Conservation (phyloP, 2,329 filamentous ascomycete species). For the Epicoccum sorghinum region DNA sequence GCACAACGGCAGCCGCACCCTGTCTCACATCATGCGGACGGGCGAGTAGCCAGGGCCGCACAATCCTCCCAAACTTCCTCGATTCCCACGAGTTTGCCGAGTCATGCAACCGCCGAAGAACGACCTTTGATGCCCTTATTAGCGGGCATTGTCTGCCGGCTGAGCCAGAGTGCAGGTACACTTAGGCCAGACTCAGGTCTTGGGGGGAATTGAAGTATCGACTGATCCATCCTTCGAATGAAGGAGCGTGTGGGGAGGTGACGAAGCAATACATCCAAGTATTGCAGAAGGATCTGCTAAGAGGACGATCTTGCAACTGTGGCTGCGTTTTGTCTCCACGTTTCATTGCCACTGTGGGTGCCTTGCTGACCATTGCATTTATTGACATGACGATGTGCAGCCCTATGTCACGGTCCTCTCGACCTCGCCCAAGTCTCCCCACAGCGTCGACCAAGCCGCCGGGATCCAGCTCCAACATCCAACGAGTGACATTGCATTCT, state of each 20-base stretch:
- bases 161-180: neutral
- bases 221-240: neutral
- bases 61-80: neutral
- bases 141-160: neutral
- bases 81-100: neutral
- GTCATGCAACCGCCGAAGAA: slow-evolving; percentile 7
- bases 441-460: neutral
- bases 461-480: neutral
- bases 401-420: slow-evolving; percentile 2
- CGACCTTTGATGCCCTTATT: neutral
- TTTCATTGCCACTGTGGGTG: slow-evolving; percentile 16
- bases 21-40: slow-evolving; percentile 18
- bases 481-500: neutral
- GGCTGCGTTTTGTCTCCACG: slow-evolving; percentile 8
- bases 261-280: slow-evolving; percentile 8
- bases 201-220: neutral
- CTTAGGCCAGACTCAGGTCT: too few relatives aligned
- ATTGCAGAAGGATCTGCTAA: slow-evolving; percentile 5
- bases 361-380: neutral
- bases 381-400: slow-evolving; percentile 5
- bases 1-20: slow-evolving; percentile 8
- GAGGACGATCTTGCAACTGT: slow-evolving; percentile 7
- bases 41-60: slow-evolving; percentile 3
- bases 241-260: neutral
- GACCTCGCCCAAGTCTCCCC: neutral